Evolutionary conservation across 768 basidiomycete genomes (phyloP).

Genomic region (Hericium alpestre): DNA sequence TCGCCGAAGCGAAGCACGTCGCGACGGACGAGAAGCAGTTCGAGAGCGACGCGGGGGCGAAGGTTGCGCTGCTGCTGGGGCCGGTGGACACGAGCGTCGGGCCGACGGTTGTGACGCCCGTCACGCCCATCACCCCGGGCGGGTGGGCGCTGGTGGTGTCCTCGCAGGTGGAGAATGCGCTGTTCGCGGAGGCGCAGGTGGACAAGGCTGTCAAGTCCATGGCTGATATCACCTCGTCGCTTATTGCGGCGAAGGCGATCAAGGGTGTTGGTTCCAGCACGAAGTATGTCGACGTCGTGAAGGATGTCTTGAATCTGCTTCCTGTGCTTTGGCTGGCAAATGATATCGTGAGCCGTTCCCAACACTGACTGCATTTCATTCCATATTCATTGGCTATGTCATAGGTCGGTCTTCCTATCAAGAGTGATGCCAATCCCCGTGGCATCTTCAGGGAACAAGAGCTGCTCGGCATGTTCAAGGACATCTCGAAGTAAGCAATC

Average conservation of each 20-base stretch:
- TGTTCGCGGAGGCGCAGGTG: not conserved
- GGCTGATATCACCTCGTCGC: not conserved
- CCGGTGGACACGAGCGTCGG: not conserved
- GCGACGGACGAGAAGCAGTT: not conserved
- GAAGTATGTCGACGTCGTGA: constrained; percentile 46
- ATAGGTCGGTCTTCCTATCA: constrained; percentile 11
- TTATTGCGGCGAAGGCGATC: constrained; percentile 22
- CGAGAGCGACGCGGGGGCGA: not conserved
- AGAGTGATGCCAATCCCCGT: not conserved
- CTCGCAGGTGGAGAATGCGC: constrained; percentile 3
- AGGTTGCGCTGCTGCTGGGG: constrained; percentile 1
- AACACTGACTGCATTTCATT: not conserved
- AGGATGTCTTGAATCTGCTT: constrained; percentile 54
- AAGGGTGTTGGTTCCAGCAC: constrained; percentile 17
- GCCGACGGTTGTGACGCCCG: too few relatives aligned
- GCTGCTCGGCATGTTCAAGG: constrained; percentile 1
- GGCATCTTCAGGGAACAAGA: constrained; percentile 6
- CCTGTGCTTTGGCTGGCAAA: constrained; percentile 53
- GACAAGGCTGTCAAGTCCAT: not conserved
- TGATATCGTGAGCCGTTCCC: constrained; percentile 36
- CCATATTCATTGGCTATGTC: not conserved
- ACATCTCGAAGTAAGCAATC: constrained; percentile 3
- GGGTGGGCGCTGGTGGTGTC: not conserved
- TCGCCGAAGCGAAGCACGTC: not conserved
- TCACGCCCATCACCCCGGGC: not conserved